phyloP scores from a whole-genome alignment of 352 stramenopile genomes.

The Phytophthora multivora region DNA sequence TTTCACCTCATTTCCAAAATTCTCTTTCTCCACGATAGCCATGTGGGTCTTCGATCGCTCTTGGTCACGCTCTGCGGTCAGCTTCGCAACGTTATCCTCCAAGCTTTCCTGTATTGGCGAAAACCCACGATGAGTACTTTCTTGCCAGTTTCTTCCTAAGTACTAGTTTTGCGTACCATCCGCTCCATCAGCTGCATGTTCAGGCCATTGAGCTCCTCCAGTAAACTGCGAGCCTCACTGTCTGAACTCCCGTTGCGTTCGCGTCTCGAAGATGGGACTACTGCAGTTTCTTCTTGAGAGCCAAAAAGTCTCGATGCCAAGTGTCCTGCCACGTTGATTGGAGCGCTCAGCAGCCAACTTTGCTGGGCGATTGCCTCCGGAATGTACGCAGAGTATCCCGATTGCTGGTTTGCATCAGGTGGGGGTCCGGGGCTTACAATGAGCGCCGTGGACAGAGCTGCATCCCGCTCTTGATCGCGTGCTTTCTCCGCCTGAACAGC shows the following conservation, averaged over 20 bases:
- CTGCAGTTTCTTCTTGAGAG: slow-evolving; percentile 40
- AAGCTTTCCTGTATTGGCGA: slow-evolving; percentile 56
- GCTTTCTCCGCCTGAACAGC: slow-evolving; percentile 55
- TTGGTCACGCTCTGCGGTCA: slow-evolving; percentile 84
- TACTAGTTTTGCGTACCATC: slow-evolving; percentile 57
- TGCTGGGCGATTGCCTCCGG: slow-evolving; percentile 56
- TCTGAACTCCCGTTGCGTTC: slow-evolving; percentile 28
- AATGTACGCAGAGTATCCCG: slow-evolving; percentile 46
- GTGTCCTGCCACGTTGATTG: slow-evolving; percentile 64
- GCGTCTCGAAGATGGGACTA: slow-evolving; percentile 24
- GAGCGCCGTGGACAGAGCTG: slow-evolving; percentile 41
- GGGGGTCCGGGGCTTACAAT: slow-evolving; percentile 37
- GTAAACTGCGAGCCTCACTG: slow-evolving; percentile 65
- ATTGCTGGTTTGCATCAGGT: slow-evolving; percentile 7
- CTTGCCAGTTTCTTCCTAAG: too few relatives aligned
- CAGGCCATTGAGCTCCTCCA: slow-evolving; percentile 83
- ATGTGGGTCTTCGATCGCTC: slow-evolving; percentile 71
- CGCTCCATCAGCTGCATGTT: slow-evolving; percentile 87
- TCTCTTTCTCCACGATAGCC: slow-evolving; percentile 69
- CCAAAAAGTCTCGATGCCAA: slow-evolving; percentile 77
- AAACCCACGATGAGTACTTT: neutral
- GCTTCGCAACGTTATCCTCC: slow-evolving; percentile 67
- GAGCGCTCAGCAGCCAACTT: slow-evolving; percentile 68
- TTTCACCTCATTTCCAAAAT: slow-evolving; percentile 45
- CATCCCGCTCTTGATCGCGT: slow-evolving; percentile 43